Evolutionary conservation across 768 basidiomycete species (phyloP), one percentile per base, ranked within the genome.

Genomic region (Naganishia antarctica): DNA sequence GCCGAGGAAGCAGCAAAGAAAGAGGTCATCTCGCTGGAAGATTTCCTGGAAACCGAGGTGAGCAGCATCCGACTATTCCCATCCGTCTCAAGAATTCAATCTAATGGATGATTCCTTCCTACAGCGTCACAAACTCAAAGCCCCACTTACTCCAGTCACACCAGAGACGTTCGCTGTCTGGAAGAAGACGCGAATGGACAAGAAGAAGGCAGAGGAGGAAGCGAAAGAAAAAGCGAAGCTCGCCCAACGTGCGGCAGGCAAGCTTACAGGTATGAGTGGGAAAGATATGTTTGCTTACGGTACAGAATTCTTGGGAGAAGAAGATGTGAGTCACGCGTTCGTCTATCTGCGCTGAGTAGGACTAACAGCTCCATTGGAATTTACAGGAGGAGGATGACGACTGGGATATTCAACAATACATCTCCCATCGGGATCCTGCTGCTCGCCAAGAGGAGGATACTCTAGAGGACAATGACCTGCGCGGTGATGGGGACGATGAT

Each of bases 11-110:
- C 89, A 2, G 90, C 88, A 26, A 79, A 79, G 70, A 93, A 91
- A 78, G 87, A 88, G 4, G 80, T 82, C 53, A 98, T 99, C 74
- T 91, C 89, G 69, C 70, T 99, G 41, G 96, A 98, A 75, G 96
- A 98, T 70, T 99, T 99, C 81, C 76, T 99, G 63, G 96, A 99
- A 80, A 90, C 91, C 53, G 94, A 98, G 86, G 92, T 91, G 70
- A 61, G 82, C 70, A 41, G n/a, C 25, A 21, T n/a, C 25, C 43
- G 7, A 25, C 43, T 18, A 44, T 40, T 40, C 37, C 16, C 37
- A 23, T 26, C 8, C 25, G 28, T 57, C 2, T 23, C 34, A 12
- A 16, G 25, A 44, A 15, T 25, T 44, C 29, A 6, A 41, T 26
- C 46, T 16, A 48, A 32, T 21, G 8, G 8, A 15, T 25, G 29